Evolutionary conservation across 2,329 filamentous ascomycete genomes (phyloP).

Genomic region (Aplosporella prunicola): DNA sequence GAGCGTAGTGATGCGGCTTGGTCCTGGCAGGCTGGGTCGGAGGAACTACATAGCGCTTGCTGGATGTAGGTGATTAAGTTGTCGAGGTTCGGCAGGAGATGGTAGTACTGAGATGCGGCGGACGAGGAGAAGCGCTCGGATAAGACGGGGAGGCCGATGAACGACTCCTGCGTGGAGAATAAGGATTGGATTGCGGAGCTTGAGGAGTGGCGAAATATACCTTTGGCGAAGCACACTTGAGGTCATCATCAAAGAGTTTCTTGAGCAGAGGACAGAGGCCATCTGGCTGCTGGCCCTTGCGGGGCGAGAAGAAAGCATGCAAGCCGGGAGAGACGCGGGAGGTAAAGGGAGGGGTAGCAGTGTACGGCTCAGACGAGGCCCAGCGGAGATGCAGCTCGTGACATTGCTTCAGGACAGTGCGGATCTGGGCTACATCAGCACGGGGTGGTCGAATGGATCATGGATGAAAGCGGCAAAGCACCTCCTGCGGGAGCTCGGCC

Average conservation of each 20-base stretch:
- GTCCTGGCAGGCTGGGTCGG: constrained; percentile 41
- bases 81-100: constrained; percentile 49
- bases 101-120: constrained; percentile 58
- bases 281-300: constrained; percentile 20
- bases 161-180: constrained; percentile 41
- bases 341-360: constrained; percentile 57
- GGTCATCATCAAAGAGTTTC: constrained; percentile 43
- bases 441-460: background rate
- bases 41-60: constrained; percentile 41
- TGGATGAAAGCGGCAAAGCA: constrained; percentile 21
- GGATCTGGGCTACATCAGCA: constrained; percentile 38
- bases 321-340: constrained; percentile 71
- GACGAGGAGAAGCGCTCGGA: constrained; percentile 54
- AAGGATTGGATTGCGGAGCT: too few species aligned
- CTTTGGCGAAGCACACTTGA: constrained; percentile 47
- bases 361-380: constrained; percentile 51
- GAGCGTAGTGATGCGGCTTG: constrained; percentile 38
- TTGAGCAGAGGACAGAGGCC: constrained; percentile 50
- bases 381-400: constrained; percentile 73
- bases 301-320: constrained; percentile 67
- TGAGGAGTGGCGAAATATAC: constrained; percentile 22
- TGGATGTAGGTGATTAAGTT: constrained; percentile 47
- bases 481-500: constrained; percentile 62
- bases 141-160: constrained; percentile 49
- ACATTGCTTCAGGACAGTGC: constrained; percentile 50